Conservation (phyloP, 768 basidiomycete genomes). For the Suillus luteus region DNA sequence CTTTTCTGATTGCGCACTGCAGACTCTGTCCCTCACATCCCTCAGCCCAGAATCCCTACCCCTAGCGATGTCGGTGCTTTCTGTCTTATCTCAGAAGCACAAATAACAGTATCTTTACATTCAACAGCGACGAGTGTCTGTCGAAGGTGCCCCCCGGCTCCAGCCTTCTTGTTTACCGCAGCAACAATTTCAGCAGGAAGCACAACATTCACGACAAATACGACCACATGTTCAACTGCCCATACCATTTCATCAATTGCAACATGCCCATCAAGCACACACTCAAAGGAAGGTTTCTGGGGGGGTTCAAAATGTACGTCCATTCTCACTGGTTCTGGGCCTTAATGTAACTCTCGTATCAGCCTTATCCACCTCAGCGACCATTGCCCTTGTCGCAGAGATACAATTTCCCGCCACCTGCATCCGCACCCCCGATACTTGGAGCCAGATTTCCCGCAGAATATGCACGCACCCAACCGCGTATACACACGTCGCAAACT, state of each 20-base stretch:
- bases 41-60: neutral
- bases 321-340: no score
- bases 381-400: no score
- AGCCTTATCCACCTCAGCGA: slow-evolving; percentile 3
- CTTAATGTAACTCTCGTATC: neutral
- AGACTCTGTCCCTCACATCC: neutral
- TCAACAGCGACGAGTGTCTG: slow-evolving; percentile 7
- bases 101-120: neutral
- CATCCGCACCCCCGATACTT: neutral
- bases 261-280: neutral
- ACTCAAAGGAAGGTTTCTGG: neutral
- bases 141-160: slow-evolving; percentile 2
- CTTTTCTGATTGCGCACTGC: neutral
- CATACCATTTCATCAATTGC: slow-evolving; percentile 7
- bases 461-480: neutral
- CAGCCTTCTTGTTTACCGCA: slow-evolving; percentile 12
- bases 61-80: slow-evolving; percentile 2
- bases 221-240: neutral
- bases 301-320: neutral
- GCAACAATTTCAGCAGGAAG: slow-evolving; percentile 5
- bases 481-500: neutral
- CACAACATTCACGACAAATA: slow-evolving; percentile 4
- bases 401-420: neutral
- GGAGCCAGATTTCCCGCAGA: neutral
- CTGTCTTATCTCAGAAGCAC: neutral